phyloP scores from a whole-genome alignment of 495 filamentous ascomycete species.

The Penicillium steckii region DNA sequence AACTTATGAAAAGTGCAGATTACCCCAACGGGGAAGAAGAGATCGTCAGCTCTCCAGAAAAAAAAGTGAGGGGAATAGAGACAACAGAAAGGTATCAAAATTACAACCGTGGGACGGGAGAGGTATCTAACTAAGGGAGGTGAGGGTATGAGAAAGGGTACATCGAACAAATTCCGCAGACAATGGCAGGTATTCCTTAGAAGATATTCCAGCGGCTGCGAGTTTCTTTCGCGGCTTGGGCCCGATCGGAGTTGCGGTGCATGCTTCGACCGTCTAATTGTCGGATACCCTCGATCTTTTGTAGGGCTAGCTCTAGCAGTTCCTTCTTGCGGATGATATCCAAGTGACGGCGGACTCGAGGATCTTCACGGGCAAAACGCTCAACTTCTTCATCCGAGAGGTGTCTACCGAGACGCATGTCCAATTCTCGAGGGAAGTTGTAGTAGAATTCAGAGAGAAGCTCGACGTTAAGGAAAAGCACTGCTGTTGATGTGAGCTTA shows the following conservation, averaged over 20 bases:
- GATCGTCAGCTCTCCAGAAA: slow-evolving; percentile 3
- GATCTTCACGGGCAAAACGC: slow-evolving; percentile 87
- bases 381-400: slow-evolving; percentile 79
- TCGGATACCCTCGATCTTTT: slow-evolving; percentile 88
- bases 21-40: slow-evolving; percentile 9
- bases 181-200: slow-evolving; percentile 18
- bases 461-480: slow-evolving; percentile 97
- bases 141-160: slow-evolving; percentile 1
- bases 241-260: slow-evolving; percentile 28
- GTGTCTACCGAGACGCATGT: slow-evolving; percentile 78
- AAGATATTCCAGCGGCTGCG: slow-evolving; percentile 44
- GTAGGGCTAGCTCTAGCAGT: slow-evolving; percentile 83
- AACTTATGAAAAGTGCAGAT: background rate
- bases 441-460: slow-evolving; percentile 96
- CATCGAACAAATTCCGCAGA: slow-evolving; percentile 5
- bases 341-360: slow-evolving; percentile 81
- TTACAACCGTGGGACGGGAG: slow-evolving; percentile 6
- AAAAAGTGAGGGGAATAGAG: slow-evolving; percentile 1
- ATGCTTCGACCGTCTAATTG: slow-evolving; percentile 62
- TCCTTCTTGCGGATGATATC: slow-evolving; percentile 92
- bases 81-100: slow-evolving; percentile 19
- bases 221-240: slow-evolving; percentile 28
- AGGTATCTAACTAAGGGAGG: slow-evolving; percentile 8
- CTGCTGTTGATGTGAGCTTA: slow-evolving; percentile 90
- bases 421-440: slow-evolving; percentile 91